Evolutionary conservation across 2,329 filamentous ascomycete genomes (phyloP).

Genomic region (Ceratocystis alfenasii): DNA sequence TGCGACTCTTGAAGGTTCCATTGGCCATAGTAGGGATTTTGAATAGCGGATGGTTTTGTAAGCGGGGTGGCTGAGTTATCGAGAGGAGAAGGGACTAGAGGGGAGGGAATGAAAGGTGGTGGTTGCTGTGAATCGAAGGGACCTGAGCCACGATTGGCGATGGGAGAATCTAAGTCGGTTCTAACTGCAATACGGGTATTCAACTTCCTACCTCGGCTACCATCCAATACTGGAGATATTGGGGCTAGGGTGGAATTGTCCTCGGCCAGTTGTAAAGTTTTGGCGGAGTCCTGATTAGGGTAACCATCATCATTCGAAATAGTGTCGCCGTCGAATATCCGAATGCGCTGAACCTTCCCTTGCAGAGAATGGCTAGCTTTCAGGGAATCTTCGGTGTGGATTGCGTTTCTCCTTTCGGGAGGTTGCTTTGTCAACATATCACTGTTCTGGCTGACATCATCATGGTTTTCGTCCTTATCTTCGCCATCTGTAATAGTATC

Average conservation of each 20-base stretch:
- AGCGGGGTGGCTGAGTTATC: neutral
- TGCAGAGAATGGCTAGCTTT: neutral
- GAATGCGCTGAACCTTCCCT: neutral
- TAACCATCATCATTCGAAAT: neutral
- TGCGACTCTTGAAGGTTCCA: slow-evolving; percentile 20
- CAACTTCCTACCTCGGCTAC: neutral
- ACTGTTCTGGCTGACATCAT: too few relatives aligned
- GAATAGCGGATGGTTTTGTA: neutral
- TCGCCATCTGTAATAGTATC: neutral
- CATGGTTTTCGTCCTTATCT: too few relatives aligned
- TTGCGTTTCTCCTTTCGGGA: too few relatives aligned
- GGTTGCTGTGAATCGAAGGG: neutral
- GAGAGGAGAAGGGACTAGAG: neutral
- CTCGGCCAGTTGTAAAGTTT: neutral
- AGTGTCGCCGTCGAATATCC: slow-evolving; percentile 3
- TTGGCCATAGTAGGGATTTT: neutral
- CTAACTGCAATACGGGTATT: slow-evolving; percentile 12
- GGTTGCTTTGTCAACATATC: too few relatives aligned
- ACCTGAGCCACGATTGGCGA: neutral
- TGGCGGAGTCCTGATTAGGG: neutral
- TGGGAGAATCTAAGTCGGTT: slow-evolving; percentile 15
- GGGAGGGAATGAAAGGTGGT: neutral
- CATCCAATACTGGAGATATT: neutral
- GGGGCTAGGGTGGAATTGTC: neutral
- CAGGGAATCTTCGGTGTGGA: too few relatives aligned